Percentiles rank a stretch among this genome's conserved stretches.
These are phyloP conservation scores for Lactarius pseudohatsudake DNA, from an alignment of 768 basidiomycete genomes.

Conservation along the genomic window DNA sequence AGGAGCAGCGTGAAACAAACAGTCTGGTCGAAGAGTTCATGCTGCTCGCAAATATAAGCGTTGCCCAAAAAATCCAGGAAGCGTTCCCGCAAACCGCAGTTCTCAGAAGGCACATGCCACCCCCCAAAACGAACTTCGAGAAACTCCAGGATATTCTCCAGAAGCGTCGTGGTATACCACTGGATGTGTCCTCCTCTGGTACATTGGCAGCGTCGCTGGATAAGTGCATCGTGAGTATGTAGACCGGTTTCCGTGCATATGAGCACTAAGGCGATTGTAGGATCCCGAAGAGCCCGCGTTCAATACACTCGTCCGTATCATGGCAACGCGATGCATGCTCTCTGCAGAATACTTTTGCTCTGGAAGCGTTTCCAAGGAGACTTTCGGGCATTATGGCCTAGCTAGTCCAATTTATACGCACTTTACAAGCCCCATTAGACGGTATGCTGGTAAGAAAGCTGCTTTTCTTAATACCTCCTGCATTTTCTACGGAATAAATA, in stretches of 20 bases:
- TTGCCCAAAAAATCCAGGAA: constrained; percentile 88
- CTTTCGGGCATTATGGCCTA: constrained; percentile 97
- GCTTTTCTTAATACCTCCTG: neutral
- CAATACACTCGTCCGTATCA: constrained; percentile 97
- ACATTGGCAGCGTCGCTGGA: constrained; percentile 88
- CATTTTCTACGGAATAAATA: constrained; percentile 32
- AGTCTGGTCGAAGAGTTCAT: constrained; percentile 98
- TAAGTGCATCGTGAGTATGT: constrained; percentile 67
- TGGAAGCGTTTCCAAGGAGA: constrained; percentile 87
- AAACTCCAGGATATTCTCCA: constrained; percentile 88
- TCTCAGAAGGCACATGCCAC: constrained; percentile 85
- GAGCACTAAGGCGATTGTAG: constrained; percentile 39
- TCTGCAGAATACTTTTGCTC: constrained; percentile 98
- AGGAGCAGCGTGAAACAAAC: constrained; percentile 89
- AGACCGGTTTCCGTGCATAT: constrained; percentile 15
- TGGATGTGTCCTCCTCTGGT: constrained; percentile 91
- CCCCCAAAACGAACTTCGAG: constrained; percentile 92
- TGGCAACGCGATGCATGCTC: constrained; percentile 98
- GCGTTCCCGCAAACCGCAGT: constrained; percentile 96
- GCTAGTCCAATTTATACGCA: constrained; percentile 97
- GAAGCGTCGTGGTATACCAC: constrained; percentile 77
- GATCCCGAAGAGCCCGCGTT: constrained; percentile 84
- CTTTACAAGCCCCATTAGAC: constrained; percentile 95
- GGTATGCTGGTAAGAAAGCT: constrained; percentile 75
- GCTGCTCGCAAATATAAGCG: constrained; percentile 95